phyloP scores from a whole-genome alignment of 139 green algal genomes.

The Astrephomene gubernaculifera region DNA sequence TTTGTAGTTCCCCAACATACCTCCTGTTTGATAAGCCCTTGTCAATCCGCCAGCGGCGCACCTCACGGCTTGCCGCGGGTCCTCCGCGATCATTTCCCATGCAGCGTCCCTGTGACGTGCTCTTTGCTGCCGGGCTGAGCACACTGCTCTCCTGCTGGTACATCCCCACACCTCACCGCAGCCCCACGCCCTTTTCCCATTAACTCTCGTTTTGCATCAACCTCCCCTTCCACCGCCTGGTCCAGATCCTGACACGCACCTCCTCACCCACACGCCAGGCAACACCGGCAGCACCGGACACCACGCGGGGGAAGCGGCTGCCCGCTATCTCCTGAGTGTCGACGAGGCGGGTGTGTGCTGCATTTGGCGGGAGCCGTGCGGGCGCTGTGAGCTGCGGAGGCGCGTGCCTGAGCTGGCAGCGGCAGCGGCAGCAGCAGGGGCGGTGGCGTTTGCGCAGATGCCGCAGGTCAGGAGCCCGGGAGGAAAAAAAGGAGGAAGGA shows the following conservation, averaged over 20 bases:
- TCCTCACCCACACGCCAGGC: background rate
- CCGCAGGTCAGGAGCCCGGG: background rate
- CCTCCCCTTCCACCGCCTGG: background rate
- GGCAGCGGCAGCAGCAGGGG: no score
- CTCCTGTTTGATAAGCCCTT: background rate
- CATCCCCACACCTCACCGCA: no score
- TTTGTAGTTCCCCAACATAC: background rate
- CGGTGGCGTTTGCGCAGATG: background rate
- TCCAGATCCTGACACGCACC: background rate
- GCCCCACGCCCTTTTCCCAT: background rate
- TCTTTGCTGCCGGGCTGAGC: background rate
- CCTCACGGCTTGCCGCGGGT: background rate
- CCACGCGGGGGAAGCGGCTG: no score
- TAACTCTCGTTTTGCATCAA: background rate
- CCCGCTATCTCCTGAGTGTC: background rate
- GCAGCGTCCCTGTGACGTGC: background rate
- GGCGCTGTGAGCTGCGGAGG: slow-evolving; percentile 2
- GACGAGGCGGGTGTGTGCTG: background rate
- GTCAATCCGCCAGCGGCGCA: background rate
- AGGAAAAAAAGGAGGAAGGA: background rate
- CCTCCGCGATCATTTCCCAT: background rate
- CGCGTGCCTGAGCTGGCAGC: background rate
- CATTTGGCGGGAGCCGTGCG: slow-evolving; percentile 10
- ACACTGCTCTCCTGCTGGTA: background rate
- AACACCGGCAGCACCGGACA: no score